Conservation (phyloP, 495 filamentous ascomycete species). For the Bryoglossum gracile region DNA sequence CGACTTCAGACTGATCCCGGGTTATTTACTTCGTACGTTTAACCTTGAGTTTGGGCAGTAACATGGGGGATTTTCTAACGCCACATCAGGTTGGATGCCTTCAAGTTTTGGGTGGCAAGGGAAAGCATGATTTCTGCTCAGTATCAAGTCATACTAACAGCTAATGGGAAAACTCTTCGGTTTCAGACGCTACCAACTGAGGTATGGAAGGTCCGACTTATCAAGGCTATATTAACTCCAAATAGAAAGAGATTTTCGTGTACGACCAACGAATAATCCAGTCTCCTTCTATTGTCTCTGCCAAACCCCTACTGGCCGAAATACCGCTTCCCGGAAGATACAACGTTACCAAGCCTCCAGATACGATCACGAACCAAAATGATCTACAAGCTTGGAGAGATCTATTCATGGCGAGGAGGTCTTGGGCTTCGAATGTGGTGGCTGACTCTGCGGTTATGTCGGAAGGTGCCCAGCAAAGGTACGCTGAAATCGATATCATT, state of each 20-base stretch:
- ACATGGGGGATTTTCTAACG: slow-evolving; percentile 5
- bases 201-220: slow-evolving; percentile 40
- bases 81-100: slow-evolving; percentile 36
- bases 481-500: slow-evolving; percentile 64
- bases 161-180: slow-evolving; percentile 73
- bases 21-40: slow-evolving; percentile 59
- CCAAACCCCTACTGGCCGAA: slow-evolving; percentile 38
- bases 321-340: slow-evolving; percentile 53
- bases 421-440: slow-evolving; percentile 66
- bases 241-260: slow-evolving; percentile 76
- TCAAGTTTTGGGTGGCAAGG: slow-evolving; percentile 44
- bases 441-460: slow-evolving; percentile 56
- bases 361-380: slow-evolving; percentile 63
- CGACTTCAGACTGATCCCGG: slow-evolving; percentile 65
- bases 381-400: slow-evolving; percentile 76
- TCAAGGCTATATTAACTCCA: slow-evolving; percentile 5
- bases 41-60: neutral
- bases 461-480: slow-evolving; percentile 36
- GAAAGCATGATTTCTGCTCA: slow-evolving; percentile 51
- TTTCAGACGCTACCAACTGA: slow-evolving; percentile 66
- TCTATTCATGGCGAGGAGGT: slow-evolving; percentile 63
- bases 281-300: slow-evolving; percentile 35
- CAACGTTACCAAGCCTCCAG: slow-evolving; percentile 53
- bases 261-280: slow-evolving; percentile 68
- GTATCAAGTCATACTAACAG: slow-evolving; percentile 75